Conservation (phyloP, 2,329 filamentous ascomycete species). For the Fusarium sp. region DNA sequence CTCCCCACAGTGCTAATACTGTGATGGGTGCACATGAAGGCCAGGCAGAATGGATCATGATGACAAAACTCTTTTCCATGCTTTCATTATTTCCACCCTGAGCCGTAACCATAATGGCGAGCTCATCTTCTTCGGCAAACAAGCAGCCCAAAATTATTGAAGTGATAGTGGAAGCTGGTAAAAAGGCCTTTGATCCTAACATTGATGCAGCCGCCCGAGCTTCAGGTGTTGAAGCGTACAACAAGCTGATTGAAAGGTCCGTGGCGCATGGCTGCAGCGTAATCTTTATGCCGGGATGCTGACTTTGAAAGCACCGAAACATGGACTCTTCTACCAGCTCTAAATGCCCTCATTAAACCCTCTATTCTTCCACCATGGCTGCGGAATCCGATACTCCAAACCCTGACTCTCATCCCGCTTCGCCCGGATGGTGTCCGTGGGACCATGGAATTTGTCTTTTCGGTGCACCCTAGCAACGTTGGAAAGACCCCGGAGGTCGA, state of each 20-base stretch:
- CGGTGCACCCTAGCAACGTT: slow-evolving; percentile 69
- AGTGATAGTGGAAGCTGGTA: slow-evolving; percentile 53
- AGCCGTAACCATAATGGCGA: slow-evolving; percentile 39
- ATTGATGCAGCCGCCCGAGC: slow-evolving; percentile 47
- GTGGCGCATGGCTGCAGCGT: slow-evolving; percentile 4
- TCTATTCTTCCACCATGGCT: slow-evolving; percentile 69
- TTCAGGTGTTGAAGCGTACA: slow-evolving; percentile 53
- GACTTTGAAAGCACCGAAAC: slow-evolving; percentile 47
- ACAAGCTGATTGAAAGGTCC: slow-evolving; percentile 62
- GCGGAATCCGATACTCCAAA: slow-evolving; percentile 64
- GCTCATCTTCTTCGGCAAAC: slow-evolving; percentile 31
- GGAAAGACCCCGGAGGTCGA: slow-evolving; percentile 51
- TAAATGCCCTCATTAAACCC: slow-evolving; percentile 73
- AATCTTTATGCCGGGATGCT: background rate
- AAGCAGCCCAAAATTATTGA: slow-evolving; percentile 47
- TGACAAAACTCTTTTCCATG: slow-evolving; percentile 37
- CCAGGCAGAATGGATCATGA: slow-evolving; percentile 14
- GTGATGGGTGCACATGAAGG: slow-evolving; percentile 39
- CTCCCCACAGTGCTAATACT: slow-evolving; percentile 25
- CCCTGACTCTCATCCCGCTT: slow-evolving; percentile 70
- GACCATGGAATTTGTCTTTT: slow-evolving; percentile 77
- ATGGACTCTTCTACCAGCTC: slow-evolving; percentile 67
- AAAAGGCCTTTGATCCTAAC: slow-evolving; percentile 61
- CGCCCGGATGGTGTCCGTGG: slow-evolving; percentile 72
- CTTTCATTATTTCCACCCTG: slow-evolving; percentile 10